phyloP scores from a whole-genome alignment of 78 protist species.

The Polysphondylium violaceum region DNA sequence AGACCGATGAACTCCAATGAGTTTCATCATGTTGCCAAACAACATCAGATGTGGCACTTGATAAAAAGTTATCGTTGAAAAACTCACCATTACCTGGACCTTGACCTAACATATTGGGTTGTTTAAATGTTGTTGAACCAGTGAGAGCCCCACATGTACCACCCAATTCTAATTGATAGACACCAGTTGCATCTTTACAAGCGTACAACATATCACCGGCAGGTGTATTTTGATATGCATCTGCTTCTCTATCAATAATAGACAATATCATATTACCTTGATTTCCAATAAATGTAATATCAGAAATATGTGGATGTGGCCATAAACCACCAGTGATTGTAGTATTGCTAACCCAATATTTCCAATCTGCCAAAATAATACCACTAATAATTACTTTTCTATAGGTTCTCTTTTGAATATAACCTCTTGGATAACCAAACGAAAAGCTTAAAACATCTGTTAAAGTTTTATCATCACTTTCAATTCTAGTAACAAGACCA shows the following conservation, averaged over 20 bases:
- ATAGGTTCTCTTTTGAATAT: slow-evolving; percentile 1
- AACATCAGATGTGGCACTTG: background rate
- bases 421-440: slow-evolving; percentile 20
- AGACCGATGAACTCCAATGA: background rate
- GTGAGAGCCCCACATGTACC: slow-evolving; percentile 10
- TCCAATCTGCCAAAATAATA: slow-evolving; percentile 8
- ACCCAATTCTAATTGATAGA: slow-evolving; percentile 1
- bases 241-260: slow-evolving; percentile 39
- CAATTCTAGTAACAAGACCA: slow-evolving; percentile 2
- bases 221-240: background rate
- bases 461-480: background rate
- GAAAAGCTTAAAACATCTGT: background rate
- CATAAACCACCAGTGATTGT: background rate
- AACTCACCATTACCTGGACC: slow-evolving; percentile 65
- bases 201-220: slow-evolving; percentile 47
- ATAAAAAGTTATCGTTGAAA: slow-evolving; percentile 46
- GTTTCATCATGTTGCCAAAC: slow-evolving; percentile 65
- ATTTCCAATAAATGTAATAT: slow-evolving; percentile 32
- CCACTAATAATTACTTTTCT: background rate
- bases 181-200: slow-evolving; percentile 37
- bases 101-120: background rate
- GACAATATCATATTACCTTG: slow-evolving; percentile 43
- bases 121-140: slow-evolving; percentile 11
- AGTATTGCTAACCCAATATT: background rate
- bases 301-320: slow-evolving; percentile 28